A percentile compares a stretch with the other conserved stretches of the same genome.
Conservation (phyloP, 2,329 filamentous ascomycete species). For the Xylaria sp. region DNA sequence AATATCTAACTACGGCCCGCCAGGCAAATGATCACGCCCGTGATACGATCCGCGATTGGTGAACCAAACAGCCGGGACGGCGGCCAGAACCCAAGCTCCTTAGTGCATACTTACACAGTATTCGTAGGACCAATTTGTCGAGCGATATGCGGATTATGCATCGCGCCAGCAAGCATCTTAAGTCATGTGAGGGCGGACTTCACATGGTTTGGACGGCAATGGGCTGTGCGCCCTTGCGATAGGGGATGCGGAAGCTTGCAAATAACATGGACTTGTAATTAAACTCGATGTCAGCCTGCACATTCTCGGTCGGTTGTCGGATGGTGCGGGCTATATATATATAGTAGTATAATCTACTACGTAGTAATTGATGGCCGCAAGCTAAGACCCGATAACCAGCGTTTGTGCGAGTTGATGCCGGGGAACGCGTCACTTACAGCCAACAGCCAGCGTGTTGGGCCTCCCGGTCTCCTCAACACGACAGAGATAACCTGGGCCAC, state of each 20-base stretch:
- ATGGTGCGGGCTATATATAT: neutral
- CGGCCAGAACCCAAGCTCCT: slow-evolving; percentile 1
- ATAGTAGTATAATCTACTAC: too few relatives aligned
- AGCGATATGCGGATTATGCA: too few relatives aligned
- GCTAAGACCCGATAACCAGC: neutral
- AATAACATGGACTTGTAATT: neutral
- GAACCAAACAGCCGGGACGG: slow-evolving; percentile 24
- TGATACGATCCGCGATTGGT: slow-evolving; percentile 20
- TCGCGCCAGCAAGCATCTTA: too few relatives aligned
- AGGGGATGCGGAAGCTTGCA: neutral
- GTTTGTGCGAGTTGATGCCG: neutral
- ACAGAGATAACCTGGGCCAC: neutral
- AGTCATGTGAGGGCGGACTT: too few relatives aligned
- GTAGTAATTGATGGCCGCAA: neutral
- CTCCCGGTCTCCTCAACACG: neutral
- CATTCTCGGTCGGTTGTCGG: neutral
- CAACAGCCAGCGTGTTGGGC: neutral
- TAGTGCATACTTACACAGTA: too few relatives aligned
- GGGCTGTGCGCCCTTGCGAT: too few relatives aligned
- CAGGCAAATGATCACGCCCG: neutral
- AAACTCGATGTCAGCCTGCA: neutral
- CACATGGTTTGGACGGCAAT: too few relatives aligned
- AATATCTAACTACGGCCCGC: neutral
- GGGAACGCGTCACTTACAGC: neutral
- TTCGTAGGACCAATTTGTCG: too few relatives aligned